Percentiles rank a stretch among this genome's conserved stretches.
Conservation (phyloP, 148 eudicot species). For the Drosera capensis region DNA sequence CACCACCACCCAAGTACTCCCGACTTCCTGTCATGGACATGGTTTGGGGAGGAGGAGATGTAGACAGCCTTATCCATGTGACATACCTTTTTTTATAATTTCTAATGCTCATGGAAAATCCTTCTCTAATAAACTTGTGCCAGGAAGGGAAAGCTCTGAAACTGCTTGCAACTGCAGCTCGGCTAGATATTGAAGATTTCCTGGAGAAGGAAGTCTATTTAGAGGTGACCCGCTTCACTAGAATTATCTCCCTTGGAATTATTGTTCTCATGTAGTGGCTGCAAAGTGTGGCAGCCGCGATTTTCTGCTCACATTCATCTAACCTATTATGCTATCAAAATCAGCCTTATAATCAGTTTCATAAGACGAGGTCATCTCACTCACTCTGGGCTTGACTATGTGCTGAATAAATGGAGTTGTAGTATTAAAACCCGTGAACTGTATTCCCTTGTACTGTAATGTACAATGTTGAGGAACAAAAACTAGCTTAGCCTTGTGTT, state of each 20-base stretch:
- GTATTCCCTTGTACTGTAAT: too few species aligned
- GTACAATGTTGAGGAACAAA: too few species aligned
- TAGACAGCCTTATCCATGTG: not conserved
- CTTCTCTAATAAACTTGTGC: slow-evolving; percentile 1
- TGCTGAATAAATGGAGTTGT: too few species aligned
- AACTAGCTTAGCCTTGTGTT: too few species aligned
- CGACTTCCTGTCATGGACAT: too few species aligned
- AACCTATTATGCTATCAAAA: not conserved
- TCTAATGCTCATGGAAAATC: too few species aligned
- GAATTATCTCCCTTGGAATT: not conserved
- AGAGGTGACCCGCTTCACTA: slow-evolving; percentile 34
- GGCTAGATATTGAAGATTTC: slow-evolving; percentile 97
- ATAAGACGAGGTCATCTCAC: too few species aligned
- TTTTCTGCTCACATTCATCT: too few species aligned
- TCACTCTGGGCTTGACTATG: too few species aligned
- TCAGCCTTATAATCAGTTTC: not conserved
- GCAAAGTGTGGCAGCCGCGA: not conserved
- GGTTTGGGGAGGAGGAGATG: not conserved
- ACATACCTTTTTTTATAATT: too few species aligned
- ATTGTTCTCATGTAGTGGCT: not conserved
- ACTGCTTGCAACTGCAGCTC: slow-evolving; percentile 88
- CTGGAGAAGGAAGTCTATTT: slow-evolving; percentile 90
- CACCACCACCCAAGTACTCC: too few species aligned
- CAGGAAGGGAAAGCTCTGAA: slow-evolving; percentile 95
- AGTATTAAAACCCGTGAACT: too few species aligned